Evolutionary conservation across 805 yeast species (phyloP).

Genomic region (Lipomyces chichibuensis): DNA sequence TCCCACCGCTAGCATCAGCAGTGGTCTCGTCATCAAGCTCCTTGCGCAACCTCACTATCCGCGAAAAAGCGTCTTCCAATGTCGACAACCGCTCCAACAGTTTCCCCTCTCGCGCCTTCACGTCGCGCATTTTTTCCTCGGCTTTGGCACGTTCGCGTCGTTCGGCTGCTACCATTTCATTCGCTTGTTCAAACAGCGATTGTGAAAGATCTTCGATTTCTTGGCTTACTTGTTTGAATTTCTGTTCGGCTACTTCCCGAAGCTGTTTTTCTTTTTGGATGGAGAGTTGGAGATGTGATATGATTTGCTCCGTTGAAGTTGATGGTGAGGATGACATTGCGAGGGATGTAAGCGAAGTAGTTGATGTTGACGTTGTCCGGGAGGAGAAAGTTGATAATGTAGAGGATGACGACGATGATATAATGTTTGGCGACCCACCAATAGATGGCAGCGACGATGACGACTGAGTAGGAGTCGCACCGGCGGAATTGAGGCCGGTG

Average conservation of each 20-base stretch:
- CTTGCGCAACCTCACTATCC: slow-evolving; percentile 16
- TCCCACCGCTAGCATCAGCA: neutral
- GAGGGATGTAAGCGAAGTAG: slow-evolving; percentile 8
- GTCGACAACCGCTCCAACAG: slow-evolving; percentile 16
- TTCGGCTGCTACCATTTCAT: slow-evolving; percentile 35
- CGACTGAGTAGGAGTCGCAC: neutral
- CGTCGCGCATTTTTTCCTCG: slow-evolving; percentile 21
- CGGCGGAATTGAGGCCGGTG: neutral
- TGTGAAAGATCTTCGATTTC: slow-evolving; percentile 39
- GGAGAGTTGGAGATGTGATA: slow-evolving; percentile 15
- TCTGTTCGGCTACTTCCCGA: slow-evolving; percentile 35
- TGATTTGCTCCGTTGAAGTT: slow-evolving; percentile 7
- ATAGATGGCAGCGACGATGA: slow-evolving; percentile 18
- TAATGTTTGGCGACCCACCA: slow-evolving; percentile 6
- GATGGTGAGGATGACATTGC: slow-evolving; percentile 14
- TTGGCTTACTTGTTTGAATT: slow-evolving; percentile 24
- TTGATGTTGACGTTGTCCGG: slow-evolving; percentile 7
- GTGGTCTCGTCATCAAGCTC: slow-evolving; percentile 7
- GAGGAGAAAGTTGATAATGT: slow-evolving; percentile 15
- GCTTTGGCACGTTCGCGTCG: slow-evolving; percentile 32
- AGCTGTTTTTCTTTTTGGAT: slow-evolving; percentile 27
- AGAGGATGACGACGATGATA: slow-evolving; percentile 10
- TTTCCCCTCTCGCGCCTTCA: slow-evolving; percentile 22
- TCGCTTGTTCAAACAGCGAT: slow-evolving; percentile 37
- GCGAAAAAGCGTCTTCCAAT: slow-evolving; percentile 25